A percentile compares a stretch with the other conserved stretches of the same genome.
phyloP scores from a whole-genome alignment of 2,329 filamentous ascomycete genomes.

The Rutstroemia sp. region DNA sequence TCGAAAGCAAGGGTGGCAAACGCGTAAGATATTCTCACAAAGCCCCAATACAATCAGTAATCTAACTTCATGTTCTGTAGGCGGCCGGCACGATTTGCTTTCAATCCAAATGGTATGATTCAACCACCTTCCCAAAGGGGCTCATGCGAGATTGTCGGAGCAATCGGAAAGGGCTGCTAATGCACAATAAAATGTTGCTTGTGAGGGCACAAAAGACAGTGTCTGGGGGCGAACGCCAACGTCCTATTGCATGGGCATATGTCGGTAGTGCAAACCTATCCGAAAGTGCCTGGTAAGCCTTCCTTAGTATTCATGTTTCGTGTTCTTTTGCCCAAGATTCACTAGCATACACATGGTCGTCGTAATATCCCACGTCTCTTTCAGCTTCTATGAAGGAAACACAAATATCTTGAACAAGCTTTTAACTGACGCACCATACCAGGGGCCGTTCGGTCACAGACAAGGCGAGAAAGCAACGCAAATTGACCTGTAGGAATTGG shows the following conservation, averaged over 20 bases:
- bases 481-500: slow-evolving; percentile 86
- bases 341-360: no score
- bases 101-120: slow-evolving; percentile 61
- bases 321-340: not conserved
- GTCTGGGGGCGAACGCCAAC: not conserved
- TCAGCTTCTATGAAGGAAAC: not conserved
- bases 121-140: slow-evolving; percentile 60
- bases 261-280: slow-evolving; percentile 88
- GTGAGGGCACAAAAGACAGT: slow-evolving; percentile 31
- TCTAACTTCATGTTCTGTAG: slow-evolving; percentile 30
- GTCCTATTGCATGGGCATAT: slow-evolving; percentile 63
- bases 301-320: not conserved
- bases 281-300: slow-evolving; percentile 78
- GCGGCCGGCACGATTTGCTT: slow-evolving; percentile 79
- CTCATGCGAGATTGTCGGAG: slow-evolving; percentile 72
- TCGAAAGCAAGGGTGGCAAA: slow-evolving; percentile 54
- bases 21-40: slow-evolving; percentile 36
- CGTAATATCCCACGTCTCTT: not conserved
- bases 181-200: slow-evolving; percentile 77
- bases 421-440: not conserved
- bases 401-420: not conserved
- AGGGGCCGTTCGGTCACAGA: slow-evolving; percentile 76
- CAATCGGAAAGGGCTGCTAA: slow-evolving; percentile 61
- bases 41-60: not conserved
- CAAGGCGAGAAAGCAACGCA: slow-evolving; percentile 56